A percentile compares a stretch with the other conserved stretches of the same genome.
Evolutionary conservation across 768 basidiomycete species (phyloP).

Genomic region (Lactifluus volemus): DNA sequence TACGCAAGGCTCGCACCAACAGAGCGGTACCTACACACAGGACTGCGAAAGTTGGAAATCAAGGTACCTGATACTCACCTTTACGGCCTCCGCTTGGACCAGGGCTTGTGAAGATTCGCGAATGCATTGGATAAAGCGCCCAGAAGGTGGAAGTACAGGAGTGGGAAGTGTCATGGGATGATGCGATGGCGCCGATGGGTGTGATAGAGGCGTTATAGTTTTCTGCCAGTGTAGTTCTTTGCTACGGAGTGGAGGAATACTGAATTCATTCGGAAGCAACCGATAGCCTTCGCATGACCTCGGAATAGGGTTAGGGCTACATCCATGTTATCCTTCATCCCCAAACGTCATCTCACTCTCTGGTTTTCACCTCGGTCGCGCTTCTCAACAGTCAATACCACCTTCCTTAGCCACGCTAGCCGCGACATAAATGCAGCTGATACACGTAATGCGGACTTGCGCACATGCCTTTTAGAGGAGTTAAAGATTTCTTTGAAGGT

Average conservation of each 20-base stretch:
- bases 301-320: slow-evolving; percentile 5
- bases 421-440: neutral
- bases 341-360: neutral
- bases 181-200: neutral
- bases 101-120: slow-evolving; percentile 43
- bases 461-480: slow-evolving; percentile 40
- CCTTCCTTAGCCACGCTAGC: neutral
- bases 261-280: neutral
- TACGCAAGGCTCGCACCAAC: neutral
- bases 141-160: slow-evolving; percentile 36
- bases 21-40: neutral
- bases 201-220: neutral
- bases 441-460: slow-evolving; percentile 35
- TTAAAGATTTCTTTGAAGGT: slow-evolving; percentile 69
- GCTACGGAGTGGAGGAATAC: neutral
- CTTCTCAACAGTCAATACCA: neutral
- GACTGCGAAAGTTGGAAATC: neutral
- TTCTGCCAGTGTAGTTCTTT: neutral
- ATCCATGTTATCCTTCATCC: neutral
- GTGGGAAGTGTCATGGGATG: slow-evolving; percentile 1
- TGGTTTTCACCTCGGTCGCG: neutral
- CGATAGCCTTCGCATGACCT: neutral
- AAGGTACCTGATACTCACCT: slow-evolving; percentile 33
- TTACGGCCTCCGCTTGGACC: slow-evolving; percentile 40
- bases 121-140: slow-evolving; percentile 42